Base-by-base conservation (phyloP, 148 eudicot species). In the Rhododendron williamsianum region DNA sequence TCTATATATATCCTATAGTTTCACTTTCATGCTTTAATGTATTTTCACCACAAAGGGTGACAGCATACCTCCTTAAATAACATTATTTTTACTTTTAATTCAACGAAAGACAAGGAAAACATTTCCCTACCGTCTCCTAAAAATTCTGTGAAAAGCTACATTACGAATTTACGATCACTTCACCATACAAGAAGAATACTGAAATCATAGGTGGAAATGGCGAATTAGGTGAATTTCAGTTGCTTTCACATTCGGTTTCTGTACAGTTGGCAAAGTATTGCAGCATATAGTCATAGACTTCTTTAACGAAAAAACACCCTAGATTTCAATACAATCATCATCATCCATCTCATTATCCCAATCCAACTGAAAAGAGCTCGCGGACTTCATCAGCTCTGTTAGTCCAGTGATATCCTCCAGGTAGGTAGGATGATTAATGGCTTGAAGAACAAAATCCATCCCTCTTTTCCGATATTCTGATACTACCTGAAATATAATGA, bases 321-420 rank as follows among this genome's bases (percentile, higher is more conserved):
- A 95, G 25, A 93, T 92, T 92, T 94, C 91, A 9, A 90, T 78
- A 91, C 81, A 93, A 54, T 89, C 98, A 52, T 73, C 80, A 38
- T 89, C 86, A 4, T 91, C 94, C 33, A 81, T 88, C 82, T 90
- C 98, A 60, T 91, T 80, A 86, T 95, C 99, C 98, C 95, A 97
- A 81, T 93, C 98, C 83, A 95, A 51, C 5, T 89, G 78, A 60
- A 90, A 94, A 76, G 90, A 87, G 87, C 86, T 91, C 25, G 95
- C 96, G 2, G 98, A 92, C 58, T 91, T 92, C 93, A 89, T 90
- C 87, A 97, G 82, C 86, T 97, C 98, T 0, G 99, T 97, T 80
- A 97, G 87, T 79, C 99, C 99, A 9, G 99, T 94, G 51, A 97
- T 87, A 86, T 97, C 99, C 86, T 97, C 99, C 89, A 97, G 81